phyloP scores from a whole-genome alignment of 73 alveolate species.

The Breviolum minutum region DNA sequence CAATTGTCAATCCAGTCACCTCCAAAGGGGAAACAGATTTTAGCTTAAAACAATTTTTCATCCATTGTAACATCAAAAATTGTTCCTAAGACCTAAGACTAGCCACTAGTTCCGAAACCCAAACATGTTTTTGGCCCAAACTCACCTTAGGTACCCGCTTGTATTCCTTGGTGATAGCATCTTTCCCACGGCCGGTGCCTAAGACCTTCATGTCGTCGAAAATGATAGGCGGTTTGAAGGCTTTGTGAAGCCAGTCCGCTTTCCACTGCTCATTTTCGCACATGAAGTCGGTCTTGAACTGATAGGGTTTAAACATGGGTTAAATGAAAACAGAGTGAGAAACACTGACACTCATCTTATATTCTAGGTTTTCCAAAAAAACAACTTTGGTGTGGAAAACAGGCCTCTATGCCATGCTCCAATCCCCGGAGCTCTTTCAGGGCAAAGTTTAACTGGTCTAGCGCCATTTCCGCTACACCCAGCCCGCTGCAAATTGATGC shows the following conservation, averaged over 20 bases:
- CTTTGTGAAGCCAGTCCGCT: neutral
- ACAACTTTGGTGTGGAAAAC: too few species aligned
- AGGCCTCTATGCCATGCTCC: neutral
- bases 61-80: too few species aligned
- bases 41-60: too few species aligned
- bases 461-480: slow-evolving; percentile 2
- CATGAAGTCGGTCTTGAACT: slow-evolving; percentile 28
- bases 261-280: slow-evolving; percentile 12
- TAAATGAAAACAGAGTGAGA: neutral
- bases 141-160: neutral
- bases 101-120: neutral
- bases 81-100: too few species aligned
- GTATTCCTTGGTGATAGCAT: neutral
- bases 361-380: neutral
- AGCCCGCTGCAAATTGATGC: slow-evolving; percentile 24
- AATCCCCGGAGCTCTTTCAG: neutral
- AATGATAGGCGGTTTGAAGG: neutral
- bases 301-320: neutral
- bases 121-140: neutral
- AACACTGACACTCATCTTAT: neutral
- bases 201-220: slow-evolving; percentile 16
- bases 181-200: neutral
- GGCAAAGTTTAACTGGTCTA: neutral
- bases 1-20: slow-evolving; percentile 15
- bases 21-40: neutral